Evolutionary conservation across 2,329 filamentous ascomycete genomes (phyloP), one percentile per base, ranked within the genome.

Genomic region (Nemania abortiva): DNA sequence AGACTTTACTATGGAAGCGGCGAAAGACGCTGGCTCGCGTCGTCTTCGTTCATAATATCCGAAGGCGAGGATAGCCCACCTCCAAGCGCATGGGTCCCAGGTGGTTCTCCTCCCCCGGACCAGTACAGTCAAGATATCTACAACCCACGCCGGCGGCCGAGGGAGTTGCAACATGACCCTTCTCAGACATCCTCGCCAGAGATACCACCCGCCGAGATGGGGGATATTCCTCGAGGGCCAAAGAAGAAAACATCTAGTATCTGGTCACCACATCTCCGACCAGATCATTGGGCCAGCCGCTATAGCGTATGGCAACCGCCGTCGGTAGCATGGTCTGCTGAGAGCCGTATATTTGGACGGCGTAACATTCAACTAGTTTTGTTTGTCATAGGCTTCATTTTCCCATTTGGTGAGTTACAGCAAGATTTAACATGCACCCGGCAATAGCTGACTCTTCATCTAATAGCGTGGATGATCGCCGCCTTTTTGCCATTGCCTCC

Each of bases 311-410:
- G 93, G 92, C 88, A 90, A 69, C 90, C 93, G 1, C 93, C 93
- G 0, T 90, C 90, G 1, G 82, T 92, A 24, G 88, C 89, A 68
- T 92, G 90, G 81, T 87, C 87, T 10, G 81, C 87, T 2, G 88
- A 89, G 47, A 88, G 87, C 42, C 85, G 87, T 18, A 76, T 88
- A 3, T 85, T 91, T 71, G 90, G 90, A 59, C 87, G 88, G 71
- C 87, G 92, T 70, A 95, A 95, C 76, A 82, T 89, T 55, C 94
- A 97, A 79, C 86, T 95, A 34, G 83, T 91, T 61, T 83, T 93
- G 57, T 97, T 97, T 80, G 88, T 90, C 64, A 50, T 91, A 55
- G 94, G 94, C 27, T 97, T 97, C 76, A 82, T 95, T 55, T 89
- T 94, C 76, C 94, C 93, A 6, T 86, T 94, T 69, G 85, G 89